Base-by-base conservation (phyloP, 768 basidiomycete species). In the Tephrocybe rancida region DNA sequence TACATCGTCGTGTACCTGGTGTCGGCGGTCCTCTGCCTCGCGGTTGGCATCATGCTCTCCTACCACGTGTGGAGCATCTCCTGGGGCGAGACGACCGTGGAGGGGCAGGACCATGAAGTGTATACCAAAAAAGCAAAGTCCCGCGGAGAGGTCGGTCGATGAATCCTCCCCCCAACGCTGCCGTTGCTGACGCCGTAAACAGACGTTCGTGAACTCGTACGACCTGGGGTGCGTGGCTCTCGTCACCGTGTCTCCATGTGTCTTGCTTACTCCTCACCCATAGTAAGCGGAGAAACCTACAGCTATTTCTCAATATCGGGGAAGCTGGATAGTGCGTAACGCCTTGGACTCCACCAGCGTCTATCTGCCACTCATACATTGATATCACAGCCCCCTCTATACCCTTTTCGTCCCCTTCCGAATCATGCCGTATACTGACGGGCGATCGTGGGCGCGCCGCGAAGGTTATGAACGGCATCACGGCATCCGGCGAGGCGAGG, bases 161-260 rank as follows among this genome's bases (percentile, higher is more conserved):
- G 32, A 45, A 14, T 47, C 25, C 50, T 13, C 21, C 8, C 39
- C 21, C 9, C 18, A 19, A 19, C 39, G 6, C 13, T 8, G 5
- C n/a, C 3, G 19, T 5, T 41, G 19, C 3, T 41, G 7, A 41
- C 39, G 32, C 16, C 7, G 30, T 18, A 34, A 16, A 11, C 34
- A 92, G 90, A 74, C 74, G 1, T 98, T 95, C 63, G 77, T 92
- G 10, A 98, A 98, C 63, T 93, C 90, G 1, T 99, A 94, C 65
- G 91, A 98, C 67, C 73, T 96, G 3, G 96, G 95, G 82, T 87
- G 65, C 37, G 78, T 64, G 5, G n/a, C n/a, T 24, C 18, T 41
- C 42, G 38, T 26, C 22, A 5, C 24, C 37, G 18, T 18, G 8
- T 39, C 25, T 1, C 1, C 22, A 18, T 29, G 25, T 34, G 3